phyloP scores from a whole-genome alignment of 2,329 filamentous ascomycete genomes.

The Monosporascus cannonballus region DNA sequence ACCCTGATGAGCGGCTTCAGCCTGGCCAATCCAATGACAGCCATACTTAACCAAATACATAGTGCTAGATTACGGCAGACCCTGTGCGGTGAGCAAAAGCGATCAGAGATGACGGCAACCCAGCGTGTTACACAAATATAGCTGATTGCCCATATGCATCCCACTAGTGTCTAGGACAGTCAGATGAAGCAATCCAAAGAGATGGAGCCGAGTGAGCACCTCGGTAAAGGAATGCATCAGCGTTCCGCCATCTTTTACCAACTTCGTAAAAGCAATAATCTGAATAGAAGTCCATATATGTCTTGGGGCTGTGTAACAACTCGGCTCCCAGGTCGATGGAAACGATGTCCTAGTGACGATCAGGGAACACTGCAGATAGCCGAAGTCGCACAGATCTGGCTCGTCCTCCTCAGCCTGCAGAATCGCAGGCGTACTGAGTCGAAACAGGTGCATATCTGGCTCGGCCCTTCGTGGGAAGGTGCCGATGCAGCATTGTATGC shows the following conservation, averaged over 20 bases:
- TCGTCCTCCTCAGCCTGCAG: conserved; percentile 22
- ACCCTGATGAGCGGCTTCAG: neutral
- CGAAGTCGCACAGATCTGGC: conserved; percentile 26
- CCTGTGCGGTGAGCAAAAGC: neutral
- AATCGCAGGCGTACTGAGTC: conserved; percentile 23
- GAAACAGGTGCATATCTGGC: conserved; percentile 1
- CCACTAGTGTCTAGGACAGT: conserved; percentile 24
- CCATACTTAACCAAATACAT: neutral
- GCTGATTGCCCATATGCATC: neutral
- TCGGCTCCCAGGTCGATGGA: conserved; percentile 22
- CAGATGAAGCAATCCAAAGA: conserved; percentile 22
- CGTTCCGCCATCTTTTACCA: conserved; percentile 13
- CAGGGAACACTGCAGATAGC: conserved; percentile 27
- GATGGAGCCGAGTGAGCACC: neutral
- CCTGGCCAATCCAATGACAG: neutral
- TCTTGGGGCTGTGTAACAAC: conserved; percentile 15
- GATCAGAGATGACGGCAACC: neutral
- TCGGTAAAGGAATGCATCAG: conserved; percentile 9
- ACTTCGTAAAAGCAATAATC: conserved; percentile 16
- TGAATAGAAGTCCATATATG: conserved; percentile 18
- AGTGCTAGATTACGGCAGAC: neutral
- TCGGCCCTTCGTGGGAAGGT: conserved; percentile 1
- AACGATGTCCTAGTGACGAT: conserved; percentile 23
- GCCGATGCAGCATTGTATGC: conserved; percentile 1
- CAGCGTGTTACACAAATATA: neutral